Evolutionary conservation across 2,329 filamentous ascomycete genomes (phyloP), one percentile per base, ranked within the genome.

Genomic region (Aspergillus unguis): DNA sequence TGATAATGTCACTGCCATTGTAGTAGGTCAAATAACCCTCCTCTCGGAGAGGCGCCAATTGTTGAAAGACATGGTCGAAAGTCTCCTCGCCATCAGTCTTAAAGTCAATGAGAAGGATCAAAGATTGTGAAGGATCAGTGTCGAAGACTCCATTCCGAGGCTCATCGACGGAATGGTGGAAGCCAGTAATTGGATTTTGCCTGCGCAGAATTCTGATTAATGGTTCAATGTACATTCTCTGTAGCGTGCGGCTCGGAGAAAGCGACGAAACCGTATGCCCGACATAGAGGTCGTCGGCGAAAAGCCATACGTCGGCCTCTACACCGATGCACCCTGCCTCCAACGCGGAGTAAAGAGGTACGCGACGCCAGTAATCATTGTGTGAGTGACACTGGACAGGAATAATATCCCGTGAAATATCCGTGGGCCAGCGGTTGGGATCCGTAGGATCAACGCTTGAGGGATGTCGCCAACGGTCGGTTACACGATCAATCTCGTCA

Each of bases 231-330:
- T 84, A 84, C 58, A 83, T 71, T 36, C 62, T 75, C 6, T 67
- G 69, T 45, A 84, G 71, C 3, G 80, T 83, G 8, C 75, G 70
- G 41, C 73, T 69, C 4, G 65, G 64, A 0, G 74, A 75, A 3
- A 83, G 68, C 4, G 77, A 69, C 2, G 74, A 71, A 1, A 70
- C 74, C 26, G 70, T 77, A 64, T 83, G 80, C 26, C 80, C 80
- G 42, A 83, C 79, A 53, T 75, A 80, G 28, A 83, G 70, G n/a
- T 82, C 77, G 3, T 77, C 60, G 37, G 75, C 68, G 50, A 79
- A 77, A 6, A 79, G 71, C 79, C 80, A 83, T 31, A 83, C 76
- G 54, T 83, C 80, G 2, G 80, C 80, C 68, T 83, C 80, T 17
- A 83, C 77, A 31, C 80, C 73, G 9, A 77, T 75, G 61, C 80